Evolutionary conservation across 2,329 filamentous ascomycete genomes (phyloP).

Genomic region (Colletotrichum tanaceti): DNA sequence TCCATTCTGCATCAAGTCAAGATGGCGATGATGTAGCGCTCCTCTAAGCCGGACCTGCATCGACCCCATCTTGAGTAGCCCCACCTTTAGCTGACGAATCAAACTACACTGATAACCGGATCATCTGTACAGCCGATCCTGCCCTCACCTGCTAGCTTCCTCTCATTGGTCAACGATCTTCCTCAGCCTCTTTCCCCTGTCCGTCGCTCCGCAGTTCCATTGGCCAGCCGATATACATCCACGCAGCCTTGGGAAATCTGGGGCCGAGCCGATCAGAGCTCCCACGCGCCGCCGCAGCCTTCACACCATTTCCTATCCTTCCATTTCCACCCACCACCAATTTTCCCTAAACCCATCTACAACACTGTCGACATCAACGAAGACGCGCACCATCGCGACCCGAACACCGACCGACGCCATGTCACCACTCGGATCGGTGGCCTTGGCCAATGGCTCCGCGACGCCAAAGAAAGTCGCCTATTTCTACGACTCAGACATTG

Average conservation of each 20-base stretch:
- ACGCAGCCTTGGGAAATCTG: constrained; percentile 41
- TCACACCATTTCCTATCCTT: constrained; percentile 34
- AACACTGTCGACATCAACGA: neutral
- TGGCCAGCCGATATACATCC: constrained; percentile 15
- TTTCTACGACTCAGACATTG: constrained; percentile 98
- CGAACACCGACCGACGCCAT: constrained; percentile 34
- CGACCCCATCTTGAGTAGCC: neutral
- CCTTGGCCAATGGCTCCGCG: constrained; percentile 56
- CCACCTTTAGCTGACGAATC: constrained; percentile 7
- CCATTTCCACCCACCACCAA: constrained; percentile 23
- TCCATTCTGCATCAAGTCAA: no score
- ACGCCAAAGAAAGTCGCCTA: constrained; percentile 88
- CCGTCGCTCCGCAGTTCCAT: constrained; percentile 8
- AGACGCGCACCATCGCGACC: constrained; percentile 3
- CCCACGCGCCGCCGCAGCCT: constrained; percentile 38
- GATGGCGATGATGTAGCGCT: neutral
- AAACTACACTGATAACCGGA: constrained; percentile 30
- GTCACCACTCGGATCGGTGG: constrained; percentile 55
- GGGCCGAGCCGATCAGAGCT: constrained; percentile 40
- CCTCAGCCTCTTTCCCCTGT: constrained; percentile 21
- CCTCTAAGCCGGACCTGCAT: constrained; percentile 3
- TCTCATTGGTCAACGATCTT: constrained; percentile 18
- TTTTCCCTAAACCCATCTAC: constrained; percentile 5
- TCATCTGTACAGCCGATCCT: constrained; percentile 6
- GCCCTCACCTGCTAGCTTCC: neutral